phyloP scores from a whole-genome alignment of 176 grass and related monocot species.

The Elaeis guineensis region DNA sequence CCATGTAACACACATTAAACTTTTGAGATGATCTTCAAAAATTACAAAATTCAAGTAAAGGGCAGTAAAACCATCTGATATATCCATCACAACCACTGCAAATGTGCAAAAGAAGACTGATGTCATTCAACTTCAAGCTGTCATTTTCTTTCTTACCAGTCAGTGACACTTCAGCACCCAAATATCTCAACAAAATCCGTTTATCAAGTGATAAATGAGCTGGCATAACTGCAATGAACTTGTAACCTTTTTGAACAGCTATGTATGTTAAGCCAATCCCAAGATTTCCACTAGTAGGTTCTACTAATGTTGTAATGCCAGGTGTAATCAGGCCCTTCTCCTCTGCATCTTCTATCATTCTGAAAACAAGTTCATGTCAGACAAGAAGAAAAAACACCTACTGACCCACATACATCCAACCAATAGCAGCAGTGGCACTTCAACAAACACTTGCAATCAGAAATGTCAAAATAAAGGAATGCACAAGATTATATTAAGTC shows the following conservation, averaged over 20 bases:
- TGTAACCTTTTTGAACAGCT: conserved; percentile 55
- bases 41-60: too few relatives aligned
- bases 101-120: too few relatives aligned
- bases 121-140: background rate
- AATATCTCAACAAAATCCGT: conserved; percentile 51
- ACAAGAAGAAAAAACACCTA: background rate
- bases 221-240: conserved; percentile 58
- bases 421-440: too few relatives aligned
- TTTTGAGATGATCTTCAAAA: too few relatives aligned
- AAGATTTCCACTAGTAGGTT: conserved; percentile 70
- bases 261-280: conserved; percentile 45
- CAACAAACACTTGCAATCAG: too few relatives aligned
- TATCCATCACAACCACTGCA: too few relatives aligned
- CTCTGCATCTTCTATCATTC: conserved; percentile 90
- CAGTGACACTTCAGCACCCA: conserved; percentile 57
- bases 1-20: too few relatives aligned
- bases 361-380: conserved; percentile 9
- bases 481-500: too few relatives aligned
- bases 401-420: too few relatives aligned
- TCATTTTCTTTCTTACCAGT: conserved; percentile 33
- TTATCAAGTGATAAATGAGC: conserved; percentile 71
- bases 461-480: too few relatives aligned
- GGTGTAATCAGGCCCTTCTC: conserved; percentile 64
- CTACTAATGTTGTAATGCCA: conserved; percentile 53
- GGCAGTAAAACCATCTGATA: too few relatives aligned